A percentile compares a stretch with the other conserved stretches of the same genome.
phyloP scores from a whole-genome alignment of 2,329 filamentous ascomycete genomes.

The Colletotrichum cereale region DNA sequence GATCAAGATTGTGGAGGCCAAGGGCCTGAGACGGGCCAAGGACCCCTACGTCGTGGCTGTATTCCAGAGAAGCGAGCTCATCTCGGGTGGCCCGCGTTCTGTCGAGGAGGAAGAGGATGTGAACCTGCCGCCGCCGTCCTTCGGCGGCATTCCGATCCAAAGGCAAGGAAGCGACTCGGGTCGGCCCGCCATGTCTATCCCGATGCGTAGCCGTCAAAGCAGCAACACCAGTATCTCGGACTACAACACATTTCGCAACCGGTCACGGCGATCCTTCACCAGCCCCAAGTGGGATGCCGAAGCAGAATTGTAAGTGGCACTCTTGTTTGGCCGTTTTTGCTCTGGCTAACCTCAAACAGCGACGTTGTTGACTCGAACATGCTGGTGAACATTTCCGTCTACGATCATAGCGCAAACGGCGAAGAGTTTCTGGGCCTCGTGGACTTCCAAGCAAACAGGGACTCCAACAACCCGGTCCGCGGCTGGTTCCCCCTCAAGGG shows the following conservation, averaged over 20 bases:
- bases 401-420: constrained; percentile 82
- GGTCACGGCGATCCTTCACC: constrained; percentile 73
- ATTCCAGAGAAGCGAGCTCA: constrained; percentile 96
- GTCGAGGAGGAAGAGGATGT: constrained; percentile 72
- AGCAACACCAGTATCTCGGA: constrained; percentile 91
- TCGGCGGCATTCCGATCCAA: constrained; percentile 71
- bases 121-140: constrained; percentile 57
- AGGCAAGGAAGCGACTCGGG: constrained; percentile 85
- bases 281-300: constrained; percentile 97
- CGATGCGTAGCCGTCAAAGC: constrained; percentile 96
- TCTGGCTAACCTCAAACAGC: constrained; percentile 59
- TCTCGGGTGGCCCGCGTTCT: constrained; percentile 84
- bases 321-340: constrained; percentile 42
- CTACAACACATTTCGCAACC: constrained; percentile 69
- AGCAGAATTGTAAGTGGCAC: constrained; percentile 84
- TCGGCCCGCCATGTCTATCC: constrained; percentile 88
- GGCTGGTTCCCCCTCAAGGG: constrained; percentile 89
- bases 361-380: constrained; percentile 94
- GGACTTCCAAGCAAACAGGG: constrained; percentile 77
- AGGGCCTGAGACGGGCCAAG: constrained; percentile 82
- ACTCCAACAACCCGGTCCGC: constrained; percentile 77
- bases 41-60: constrained; percentile 97
- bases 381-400: constrained; percentile 92
- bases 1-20: constrained; percentile 88
- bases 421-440: constrained; percentile 95